A percentile compares a stretch with the other conserved stretches of the same genome.
Evolutionary conservation across 345 rosid species (phyloP).

Genomic region (Psidium friedrichsthalianum): DNA sequence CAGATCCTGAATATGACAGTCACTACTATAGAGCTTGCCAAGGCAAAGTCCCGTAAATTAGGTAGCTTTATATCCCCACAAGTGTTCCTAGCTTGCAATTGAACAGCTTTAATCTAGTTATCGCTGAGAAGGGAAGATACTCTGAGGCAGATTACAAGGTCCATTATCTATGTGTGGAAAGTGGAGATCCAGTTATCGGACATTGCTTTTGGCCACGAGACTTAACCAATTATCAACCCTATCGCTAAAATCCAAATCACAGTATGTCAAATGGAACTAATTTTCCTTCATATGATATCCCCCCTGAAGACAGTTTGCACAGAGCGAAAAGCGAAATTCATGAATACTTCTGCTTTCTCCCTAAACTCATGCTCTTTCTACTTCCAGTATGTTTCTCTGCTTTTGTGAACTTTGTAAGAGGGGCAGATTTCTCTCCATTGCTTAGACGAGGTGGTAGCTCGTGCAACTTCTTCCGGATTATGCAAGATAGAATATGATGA

Average conservation of each 20-base stretch:
- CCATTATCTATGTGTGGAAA: neutral
- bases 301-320: conserved; percentile 3
- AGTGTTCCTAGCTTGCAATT: conserved; percentile 14
- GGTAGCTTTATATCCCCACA: conserved; percentile 4
- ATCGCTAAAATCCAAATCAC: neutral
- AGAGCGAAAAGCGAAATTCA: conserved; percentile 5
- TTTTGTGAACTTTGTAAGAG: conserved; percentile 12
- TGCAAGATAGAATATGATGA: conserved; percentile 17
- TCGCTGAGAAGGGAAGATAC: conserved; percentile 1
- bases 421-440: conserved; percentile 18
- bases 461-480: conserved; percentile 18
- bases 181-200: conserved; percentile 15
- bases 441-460: conserved; percentile 20
- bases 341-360: neutral
- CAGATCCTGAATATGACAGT: neutral
- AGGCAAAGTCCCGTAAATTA: conserved; percentile 11
- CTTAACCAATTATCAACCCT: conserved; percentile 11
- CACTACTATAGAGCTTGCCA: conserved; percentile 5
- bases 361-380: neutral
- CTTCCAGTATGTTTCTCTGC: neutral
- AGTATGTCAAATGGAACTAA: conserved; percentile 11
- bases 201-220: conserved; percentile 1
- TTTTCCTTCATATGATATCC: conserved; percentile 7
- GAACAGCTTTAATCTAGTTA: conserved; percentile 11
- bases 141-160: conserved; percentile 4